Conservation (phyloP, 139 green algal genomes). For the Micractinium sp. region DNA sequence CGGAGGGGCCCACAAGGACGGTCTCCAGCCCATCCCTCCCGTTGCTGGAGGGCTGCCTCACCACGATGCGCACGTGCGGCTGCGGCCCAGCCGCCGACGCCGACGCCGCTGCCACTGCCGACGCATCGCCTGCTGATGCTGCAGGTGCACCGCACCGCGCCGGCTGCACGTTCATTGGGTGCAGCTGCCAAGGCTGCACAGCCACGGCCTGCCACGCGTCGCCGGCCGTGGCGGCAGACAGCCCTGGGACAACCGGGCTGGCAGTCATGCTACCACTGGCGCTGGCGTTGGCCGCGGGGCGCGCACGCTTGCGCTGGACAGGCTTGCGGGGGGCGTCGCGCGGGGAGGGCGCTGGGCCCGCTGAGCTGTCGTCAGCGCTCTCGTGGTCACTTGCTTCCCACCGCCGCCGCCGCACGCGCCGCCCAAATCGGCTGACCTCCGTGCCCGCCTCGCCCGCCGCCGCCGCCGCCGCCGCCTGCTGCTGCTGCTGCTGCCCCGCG, state of each 20-base stretch:
- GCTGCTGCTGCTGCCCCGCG: too few relatives aligned
- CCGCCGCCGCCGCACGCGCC: neutral
- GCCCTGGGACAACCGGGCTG: neutral
- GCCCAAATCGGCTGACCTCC: conserved; percentile 1
- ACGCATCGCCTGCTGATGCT: too few relatives aligned
- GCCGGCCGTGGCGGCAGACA: neutral
- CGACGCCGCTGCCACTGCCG: neutral
- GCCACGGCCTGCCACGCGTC: neutral
- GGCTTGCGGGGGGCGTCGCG: neutral
- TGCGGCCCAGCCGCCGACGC: neutral
- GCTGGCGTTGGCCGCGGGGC: neutral
- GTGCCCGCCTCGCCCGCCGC: neutral
- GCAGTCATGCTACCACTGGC: neutral
- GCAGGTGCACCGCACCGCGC: too few relatives aligned
- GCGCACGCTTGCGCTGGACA: neutral
- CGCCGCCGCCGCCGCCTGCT: neutral
- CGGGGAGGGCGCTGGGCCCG: neutral
- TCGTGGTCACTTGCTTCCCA: neutral
- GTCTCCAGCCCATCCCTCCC: neutral
- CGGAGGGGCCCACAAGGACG: too few relatives aligned
- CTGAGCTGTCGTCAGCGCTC: neutral
- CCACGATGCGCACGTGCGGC: neutral
- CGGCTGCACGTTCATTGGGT: too few relatives aligned
- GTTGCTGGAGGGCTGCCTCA: neutral
- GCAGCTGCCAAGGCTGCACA: neutral